Evolutionary conservation across 345 rosid species (phyloP).

Genomic region (Anastatica hierochuntica): DNA sequence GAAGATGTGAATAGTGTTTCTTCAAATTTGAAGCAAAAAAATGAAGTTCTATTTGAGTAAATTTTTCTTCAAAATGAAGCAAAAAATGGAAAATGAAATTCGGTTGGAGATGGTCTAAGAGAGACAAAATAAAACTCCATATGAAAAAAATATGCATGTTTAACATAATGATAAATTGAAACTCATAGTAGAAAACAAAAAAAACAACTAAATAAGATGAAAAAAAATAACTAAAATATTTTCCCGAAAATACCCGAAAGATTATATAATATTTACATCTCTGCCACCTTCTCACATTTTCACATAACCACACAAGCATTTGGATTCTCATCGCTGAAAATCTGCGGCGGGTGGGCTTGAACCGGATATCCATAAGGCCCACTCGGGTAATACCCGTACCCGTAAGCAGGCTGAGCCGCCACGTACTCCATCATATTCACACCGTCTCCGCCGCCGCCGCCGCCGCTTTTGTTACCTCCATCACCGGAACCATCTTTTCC

Average conservation of each 20-base stretch:
- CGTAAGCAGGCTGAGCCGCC: conserved; percentile 34
- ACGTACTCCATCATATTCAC: conserved; percentile 34
- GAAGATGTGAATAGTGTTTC: too few relatives aligned
- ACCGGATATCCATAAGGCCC: conserved; percentile 25
- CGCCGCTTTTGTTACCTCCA: conserved; percentile 7
- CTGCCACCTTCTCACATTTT: background rate
- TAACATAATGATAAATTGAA: background rate
- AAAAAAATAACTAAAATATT: background rate
- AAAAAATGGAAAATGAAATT: too few relatives aligned
- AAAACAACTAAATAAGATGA: too few relatives aligned
- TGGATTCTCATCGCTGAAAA: conserved; percentile 62
- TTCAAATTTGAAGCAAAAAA: too few relatives aligned
- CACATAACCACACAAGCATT: conserved; percentile 45
- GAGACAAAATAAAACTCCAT: too few relatives aligned
- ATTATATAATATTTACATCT: background rate
- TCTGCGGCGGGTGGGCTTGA: conserved; percentile 29
- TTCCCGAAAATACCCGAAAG: conserved; percentile 13
- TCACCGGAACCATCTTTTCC: conserved; percentile 12
- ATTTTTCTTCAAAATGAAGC: too few relatives aligned
- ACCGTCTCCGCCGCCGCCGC: conserved; percentile 21
- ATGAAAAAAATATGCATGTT: too few relatives aligned
- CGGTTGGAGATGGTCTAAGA: too few relatives aligned
- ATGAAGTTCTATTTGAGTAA: too few relatives aligned
- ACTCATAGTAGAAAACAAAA: background rate
- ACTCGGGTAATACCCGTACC: conserved; percentile 18